Conservation (phyloP, 2,329 filamentous ascomycete genomes). For the Ceratocystis diversiconidia region DNA sequence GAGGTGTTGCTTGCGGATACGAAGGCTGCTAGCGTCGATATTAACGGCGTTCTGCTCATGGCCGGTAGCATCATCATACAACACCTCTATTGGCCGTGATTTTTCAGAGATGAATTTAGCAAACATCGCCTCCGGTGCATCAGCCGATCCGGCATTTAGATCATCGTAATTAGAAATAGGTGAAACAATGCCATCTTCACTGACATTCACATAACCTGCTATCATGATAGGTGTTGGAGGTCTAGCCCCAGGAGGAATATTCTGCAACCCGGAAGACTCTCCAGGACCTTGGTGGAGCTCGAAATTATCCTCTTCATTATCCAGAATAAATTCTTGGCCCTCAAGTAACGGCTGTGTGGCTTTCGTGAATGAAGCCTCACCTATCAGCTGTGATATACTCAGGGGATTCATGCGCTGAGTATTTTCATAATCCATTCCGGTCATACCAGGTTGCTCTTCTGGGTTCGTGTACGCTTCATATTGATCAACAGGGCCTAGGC, state of each 20-base stretch:
- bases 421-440: neutral
- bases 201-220: neutral
- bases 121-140: neutral
- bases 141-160: neutral
- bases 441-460: neutral
- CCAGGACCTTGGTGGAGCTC: neutral
- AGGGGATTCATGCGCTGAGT: neutral
- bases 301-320: neutral
- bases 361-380: neutral
- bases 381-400: neutral
- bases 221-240: constrained; percentile 14
- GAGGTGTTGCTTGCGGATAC: neutral
- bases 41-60: neutral
- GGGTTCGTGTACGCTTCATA: neutral
- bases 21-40: neutral
- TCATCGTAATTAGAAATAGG: neutral
- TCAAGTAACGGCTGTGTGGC: neutral
- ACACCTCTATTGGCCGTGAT: neutral
- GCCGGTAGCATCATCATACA: neutral
- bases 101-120: neutral
- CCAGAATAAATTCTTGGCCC: neutral
- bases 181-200: neutral
- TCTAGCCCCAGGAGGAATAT: constrained; percentile 4
- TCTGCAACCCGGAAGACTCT: neutral
- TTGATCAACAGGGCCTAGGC: neutral